A percentile compares a stretch with the other conserved stretches of the same genome.
phyloP scores from a whole-genome alignment of 1,284 basidiomycete genomes.

The Apiotrichum sp. region DNA sequence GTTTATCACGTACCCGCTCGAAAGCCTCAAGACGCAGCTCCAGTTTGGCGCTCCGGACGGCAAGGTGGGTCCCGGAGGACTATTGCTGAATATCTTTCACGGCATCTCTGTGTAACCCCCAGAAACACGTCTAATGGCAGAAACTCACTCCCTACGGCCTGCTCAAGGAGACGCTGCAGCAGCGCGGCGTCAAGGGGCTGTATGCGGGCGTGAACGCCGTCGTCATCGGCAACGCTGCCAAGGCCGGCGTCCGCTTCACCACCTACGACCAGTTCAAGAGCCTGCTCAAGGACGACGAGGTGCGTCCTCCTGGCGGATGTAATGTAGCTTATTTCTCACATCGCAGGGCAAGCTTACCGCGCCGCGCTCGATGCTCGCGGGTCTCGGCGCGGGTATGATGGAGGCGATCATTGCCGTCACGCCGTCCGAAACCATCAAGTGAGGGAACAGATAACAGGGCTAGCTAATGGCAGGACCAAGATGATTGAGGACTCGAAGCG shows the following conservation, averaged over 20 bases:
- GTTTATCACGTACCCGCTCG: constrained; percentile 63
- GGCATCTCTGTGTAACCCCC: too few species aligned
- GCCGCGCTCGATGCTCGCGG: constrained; percentile 75
- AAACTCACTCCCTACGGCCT: constrained; percentile 63
- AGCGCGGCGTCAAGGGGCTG: constrained; percentile 67
- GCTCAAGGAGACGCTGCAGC: constrained; percentile 61
- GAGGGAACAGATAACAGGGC: constrained; percentile 26
- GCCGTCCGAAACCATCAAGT: constrained; percentile 98
- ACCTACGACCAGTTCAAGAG: constrained; percentile 91
- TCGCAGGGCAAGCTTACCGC: constrained; percentile 79
- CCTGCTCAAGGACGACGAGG: constrained; percentile 72
- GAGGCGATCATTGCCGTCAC: constrained; percentile 95
- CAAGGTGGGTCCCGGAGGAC: constrained; percentile 32
- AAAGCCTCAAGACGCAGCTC: constrained; percentile 70
- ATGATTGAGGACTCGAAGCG: constrained; percentile 91
- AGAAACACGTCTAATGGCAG: constrained; percentile 39
- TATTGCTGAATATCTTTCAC: too few species aligned
- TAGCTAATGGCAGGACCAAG: constrained; percentile 66
- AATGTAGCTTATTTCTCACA: neutral
- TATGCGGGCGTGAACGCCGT: constrained; percentile 83
- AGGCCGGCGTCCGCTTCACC: constrained; percentile 91
- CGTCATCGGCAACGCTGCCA: constrained; percentile 79
- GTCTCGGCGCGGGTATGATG: constrained; percentile 87
- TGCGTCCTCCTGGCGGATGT: constrained; percentile 37
- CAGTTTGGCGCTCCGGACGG: constrained; percentile 47